These are phyloP conservation scores for Emiliania huxleyi DNA, from an alignment of 78 protist genomes.

Conservation along the genomic window DNA sequence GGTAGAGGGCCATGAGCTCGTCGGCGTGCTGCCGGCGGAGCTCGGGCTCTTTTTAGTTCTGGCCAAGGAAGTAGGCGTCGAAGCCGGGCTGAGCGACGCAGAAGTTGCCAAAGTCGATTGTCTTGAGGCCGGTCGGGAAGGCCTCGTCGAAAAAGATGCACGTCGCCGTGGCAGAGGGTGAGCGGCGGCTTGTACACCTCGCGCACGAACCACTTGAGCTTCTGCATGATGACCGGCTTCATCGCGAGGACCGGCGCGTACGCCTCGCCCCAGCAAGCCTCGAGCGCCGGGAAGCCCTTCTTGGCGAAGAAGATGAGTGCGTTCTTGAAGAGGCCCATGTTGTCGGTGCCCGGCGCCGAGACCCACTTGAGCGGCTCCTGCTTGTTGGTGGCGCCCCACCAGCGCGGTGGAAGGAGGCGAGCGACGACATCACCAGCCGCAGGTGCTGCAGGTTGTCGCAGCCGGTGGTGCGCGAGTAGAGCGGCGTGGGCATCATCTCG, in stretches of 20 bases:
- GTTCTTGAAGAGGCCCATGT: neutral
- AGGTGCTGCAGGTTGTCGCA: neutral
- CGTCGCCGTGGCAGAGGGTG: conserved; percentile 3
- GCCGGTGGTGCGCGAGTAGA: neutral
- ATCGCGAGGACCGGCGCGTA: neutral
- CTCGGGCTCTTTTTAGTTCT: too few species aligned
- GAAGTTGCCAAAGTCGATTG: too few species aligned
- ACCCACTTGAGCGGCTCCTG: neutral
- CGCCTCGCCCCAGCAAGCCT: neutral
- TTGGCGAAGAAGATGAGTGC: neutral
- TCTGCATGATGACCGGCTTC: neutral
- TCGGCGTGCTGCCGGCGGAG: too few species aligned
- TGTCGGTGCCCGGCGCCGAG: neutral
- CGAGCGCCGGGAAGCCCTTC: neutral
- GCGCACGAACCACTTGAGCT: neutral
- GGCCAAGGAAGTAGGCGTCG: too few species aligned
- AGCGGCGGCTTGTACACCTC: neutral
- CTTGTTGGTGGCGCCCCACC: neutral
- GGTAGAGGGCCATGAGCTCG: too few species aligned
- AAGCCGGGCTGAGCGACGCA: too few species aligned
- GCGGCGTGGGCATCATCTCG: neutral
- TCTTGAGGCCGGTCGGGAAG: too few species aligned
- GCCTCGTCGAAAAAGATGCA: neutral
- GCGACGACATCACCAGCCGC: neutral
- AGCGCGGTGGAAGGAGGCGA: neutral